Percentiles rank a stretch among this genome's conserved stretches.
phyloP scores from a whole-genome alignment of 805 yeast species.

The Clavispora asparagi region DNA sequence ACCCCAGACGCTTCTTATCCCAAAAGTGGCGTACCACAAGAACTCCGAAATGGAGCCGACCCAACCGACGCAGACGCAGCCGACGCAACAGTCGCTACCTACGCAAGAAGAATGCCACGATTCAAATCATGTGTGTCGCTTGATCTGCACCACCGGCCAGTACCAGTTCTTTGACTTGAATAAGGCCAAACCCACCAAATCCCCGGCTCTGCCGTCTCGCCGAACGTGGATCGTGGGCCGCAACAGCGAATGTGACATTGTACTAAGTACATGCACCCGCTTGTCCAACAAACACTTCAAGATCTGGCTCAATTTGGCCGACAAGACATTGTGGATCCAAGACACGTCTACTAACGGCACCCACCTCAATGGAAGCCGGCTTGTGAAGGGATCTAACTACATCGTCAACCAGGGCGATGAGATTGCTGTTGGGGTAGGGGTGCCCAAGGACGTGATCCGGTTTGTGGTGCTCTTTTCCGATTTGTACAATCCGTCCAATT shows the following conservation, averaged over 20 bases:
- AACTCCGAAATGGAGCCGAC: conserved; percentile 21
- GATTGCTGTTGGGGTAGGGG: conserved; percentile 84
- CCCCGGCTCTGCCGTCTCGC: conserved; percentile 16
- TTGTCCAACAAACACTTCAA: conserved; percentile 71
- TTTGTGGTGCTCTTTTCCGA: conserved; percentile 49
- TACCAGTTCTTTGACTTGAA: conserved; percentile 43
- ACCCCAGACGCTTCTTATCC: background rate
- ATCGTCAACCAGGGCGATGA: conserved; percentile 90
- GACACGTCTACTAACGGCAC: conserved; percentile 94
- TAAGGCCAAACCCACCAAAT: conserved; percentile 18
- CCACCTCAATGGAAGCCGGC: conserved; percentile 64
- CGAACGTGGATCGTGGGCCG: conserved; percentile 73
- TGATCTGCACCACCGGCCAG: conserved; percentile 59
- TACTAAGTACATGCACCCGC: conserved; percentile 52
- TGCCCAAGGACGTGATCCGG: conserved; percentile 58
- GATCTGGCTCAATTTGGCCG: conserved; percentile 60
- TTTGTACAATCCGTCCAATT: conserved; percentile 28
- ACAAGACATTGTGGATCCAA: conserved; percentile 53
- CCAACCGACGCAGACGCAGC: conserved; percentile 29
- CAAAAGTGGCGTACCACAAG: background rate
- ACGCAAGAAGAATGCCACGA: conserved; percentile 15
- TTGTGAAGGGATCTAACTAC: conserved; percentile 74
- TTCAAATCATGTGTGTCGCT: conserved; percentile 41
- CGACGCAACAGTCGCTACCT: conserved; percentile 15
- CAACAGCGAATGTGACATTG: conserved; percentile 58